Base-by-base conservation (phyloP, 805 yeast species). In the Candida quercuum region DNA sequence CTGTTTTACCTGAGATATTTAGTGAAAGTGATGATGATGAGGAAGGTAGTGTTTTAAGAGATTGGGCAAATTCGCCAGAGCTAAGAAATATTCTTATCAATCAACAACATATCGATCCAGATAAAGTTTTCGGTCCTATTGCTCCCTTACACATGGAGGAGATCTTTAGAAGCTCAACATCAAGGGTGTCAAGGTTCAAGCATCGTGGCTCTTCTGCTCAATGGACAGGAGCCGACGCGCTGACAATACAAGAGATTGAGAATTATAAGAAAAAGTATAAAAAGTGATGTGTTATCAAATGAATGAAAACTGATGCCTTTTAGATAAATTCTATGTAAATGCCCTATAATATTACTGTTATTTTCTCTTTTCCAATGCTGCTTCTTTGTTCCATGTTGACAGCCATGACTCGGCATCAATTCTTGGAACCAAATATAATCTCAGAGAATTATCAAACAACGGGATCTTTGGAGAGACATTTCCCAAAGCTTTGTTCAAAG, bases 341-440 rank as follows among this genome's bases (percentile, higher is more conserved):
- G n/a, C 14, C 11, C n/a, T 24, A 24, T 24, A 17, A 13, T 8
- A 28, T 19, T 16, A 36, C 36, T 1, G 35, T n/a, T n/a, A n/a
- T n/a, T n/a, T 28, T 52, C 79, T 66, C 47, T 66, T 75, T 24
- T 70, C 67, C 33, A 84, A 49, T 6, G 84, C 86, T 17, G 63
- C 64, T 18, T 68, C 67, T 54, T 79, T 82, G 43, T 69, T 71
- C 93, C 94, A 84, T 5, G 59, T 63, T 1, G 66, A 48, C 25
- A 86, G 52, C 95, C 96, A 89, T 6, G 54, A 66, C 16, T 69
- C 64, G 3, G 83, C 67, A 31, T 80, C 81, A 5, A 54, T 63
- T 56, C 81, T 86, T 8, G 96, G 96, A 16, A 89, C 89, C 20
- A 86, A 74, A 49, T 81, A 87, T 9, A 91, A 53, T 46, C 87